These are phyloP conservation scores for Nepenthes alata DNA, from an alignment of 179 eudicot genomes.

Conservation along the genomic window DNA sequence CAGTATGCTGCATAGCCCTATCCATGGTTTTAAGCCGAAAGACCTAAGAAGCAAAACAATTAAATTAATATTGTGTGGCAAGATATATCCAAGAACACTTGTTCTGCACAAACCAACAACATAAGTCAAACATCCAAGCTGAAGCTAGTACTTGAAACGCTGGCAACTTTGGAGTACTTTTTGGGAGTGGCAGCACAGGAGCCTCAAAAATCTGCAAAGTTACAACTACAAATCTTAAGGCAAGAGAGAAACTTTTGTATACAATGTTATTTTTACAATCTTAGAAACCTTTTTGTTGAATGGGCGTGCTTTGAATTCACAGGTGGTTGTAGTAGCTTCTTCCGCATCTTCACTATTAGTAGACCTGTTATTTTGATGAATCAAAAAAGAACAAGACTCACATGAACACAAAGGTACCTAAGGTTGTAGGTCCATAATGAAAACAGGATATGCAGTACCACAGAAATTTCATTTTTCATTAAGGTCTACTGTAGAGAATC, in stretches of 20 bases:
- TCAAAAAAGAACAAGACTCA: conserved; percentile 2
- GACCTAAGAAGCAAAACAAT: conserved; percentile 29
- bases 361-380: conserved; percentile 31
- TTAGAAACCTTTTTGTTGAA: conserved; percentile 58
- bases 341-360: conserved; percentile 30
- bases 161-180: conserved; percentile 47
- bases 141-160: conserved; percentile 42
- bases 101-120: background rate
- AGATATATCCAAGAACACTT: background rate
- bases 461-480: too few relatives aligned
- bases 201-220: conserved; percentile 56
- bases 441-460: background rate
- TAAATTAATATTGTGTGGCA: background rate
- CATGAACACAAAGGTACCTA: background rate
- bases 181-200: conserved; percentile 39
- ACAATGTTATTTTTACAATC: background rate
- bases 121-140: too few relatives aligned
- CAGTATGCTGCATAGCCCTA: conserved; percentile 45
- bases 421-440: background rate
- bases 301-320: conserved; percentile 71
- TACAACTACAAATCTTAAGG: background rate
- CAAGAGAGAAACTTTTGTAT: background rate
- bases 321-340: conserved; percentile 23
- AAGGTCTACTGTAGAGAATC: too few relatives aligned
- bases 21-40: conserved; percentile 58